Evolutionary conservation across 345 rosid species (phyloP).

Genomic region (Gynandropsis gynandra): DNA sequence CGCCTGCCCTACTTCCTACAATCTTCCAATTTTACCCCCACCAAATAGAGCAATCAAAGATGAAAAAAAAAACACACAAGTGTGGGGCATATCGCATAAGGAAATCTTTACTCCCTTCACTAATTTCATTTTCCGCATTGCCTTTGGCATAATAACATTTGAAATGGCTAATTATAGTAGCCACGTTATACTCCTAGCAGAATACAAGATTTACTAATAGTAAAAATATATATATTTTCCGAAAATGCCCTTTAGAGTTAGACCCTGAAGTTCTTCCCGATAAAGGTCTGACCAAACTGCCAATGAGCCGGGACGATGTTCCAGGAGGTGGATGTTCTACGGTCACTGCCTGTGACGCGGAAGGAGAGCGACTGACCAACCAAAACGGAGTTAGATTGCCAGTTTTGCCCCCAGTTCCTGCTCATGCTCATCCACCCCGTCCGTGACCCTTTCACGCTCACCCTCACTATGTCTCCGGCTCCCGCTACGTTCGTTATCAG

Average conservation of each 20-base stretch:
- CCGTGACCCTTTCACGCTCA: constrained; percentile 44
- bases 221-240: not conserved
- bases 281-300: constrained; percentile 73
- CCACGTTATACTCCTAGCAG: too few relatives aligned
- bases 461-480: constrained; percentile 41
- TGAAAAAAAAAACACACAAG: constrained; percentile 13
- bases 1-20: constrained; percentile 18
- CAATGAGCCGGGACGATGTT: constrained; percentile 57
- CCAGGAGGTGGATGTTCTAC: constrained; percentile 60
- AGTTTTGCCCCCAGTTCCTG: constrained; percentile 67
- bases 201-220: too few relatives aligned
- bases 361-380: constrained; percentile 55
- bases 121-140: too few relatives aligned
- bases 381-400: constrained; percentile 54
- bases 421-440: constrained; percentile 56
- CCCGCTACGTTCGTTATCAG: constrained; percentile 57
- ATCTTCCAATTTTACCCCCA: constrained; percentile 19
- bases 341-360: constrained; percentile 56
- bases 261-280: constrained; percentile 60
- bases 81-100: too few relatives aligned
- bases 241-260: constrained; percentile 18
- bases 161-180: too few relatives aligned
- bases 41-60: constrained; percentile 21
- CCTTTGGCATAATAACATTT: too few relatives aligned
- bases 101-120: too few relatives aligned